A percentile compares a stretch with the other conserved stretches of the same genome.
Conservation (phyloP, 2,329 filamentous ascomycete genomes). For the Graphilbum fragrans region DNA sequence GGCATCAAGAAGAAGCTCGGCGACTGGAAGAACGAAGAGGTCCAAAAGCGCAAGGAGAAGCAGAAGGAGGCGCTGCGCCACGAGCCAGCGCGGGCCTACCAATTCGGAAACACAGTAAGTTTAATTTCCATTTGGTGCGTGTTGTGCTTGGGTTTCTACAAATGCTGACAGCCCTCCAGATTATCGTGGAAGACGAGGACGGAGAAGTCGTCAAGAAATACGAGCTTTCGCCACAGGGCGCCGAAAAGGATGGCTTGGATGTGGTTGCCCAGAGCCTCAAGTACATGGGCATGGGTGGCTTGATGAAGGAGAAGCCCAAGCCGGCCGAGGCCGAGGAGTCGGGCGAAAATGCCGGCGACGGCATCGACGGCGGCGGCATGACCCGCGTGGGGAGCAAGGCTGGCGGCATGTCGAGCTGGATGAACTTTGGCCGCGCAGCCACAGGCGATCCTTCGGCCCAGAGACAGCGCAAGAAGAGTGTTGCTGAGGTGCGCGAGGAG, state of each 20-base stretch:
- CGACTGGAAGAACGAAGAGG: constrained; percentile 45
- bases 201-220: constrained; percentile 81
- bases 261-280: constrained; percentile 34
- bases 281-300: constrained; percentile 39
- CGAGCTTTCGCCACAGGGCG: constrained; percentile 50
- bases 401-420: constrained; percentile 34
- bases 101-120: constrained; percentile 66
- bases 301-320: constrained; percentile 25
- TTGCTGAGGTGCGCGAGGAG: constrained; percentile 30
- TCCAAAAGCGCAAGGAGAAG: constrained; percentile 50
- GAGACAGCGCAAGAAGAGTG: constrained; percentile 26
- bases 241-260: constrained; percentile 24
- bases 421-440: constrained; percentile 24
- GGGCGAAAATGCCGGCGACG: constrained; percentile 14
- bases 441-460: constrained; percentile 15
- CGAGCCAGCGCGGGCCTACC: constrained; percentile 71
- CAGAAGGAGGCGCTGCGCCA: constrained; percentile 41
- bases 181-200: constrained; percentile 76
- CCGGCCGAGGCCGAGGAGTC: constrained; percentile 16
- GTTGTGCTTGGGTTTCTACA: not conserved
- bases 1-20: constrained; percentile 36
- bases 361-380: constrained; percentile 19
- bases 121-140: not conserved
- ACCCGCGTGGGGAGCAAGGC: constrained; percentile 23
- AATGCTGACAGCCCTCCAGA: constrained; percentile 20